Conservation (phyloP, 202 grass and related monocot species). For the Panicum hallii region DNA sequence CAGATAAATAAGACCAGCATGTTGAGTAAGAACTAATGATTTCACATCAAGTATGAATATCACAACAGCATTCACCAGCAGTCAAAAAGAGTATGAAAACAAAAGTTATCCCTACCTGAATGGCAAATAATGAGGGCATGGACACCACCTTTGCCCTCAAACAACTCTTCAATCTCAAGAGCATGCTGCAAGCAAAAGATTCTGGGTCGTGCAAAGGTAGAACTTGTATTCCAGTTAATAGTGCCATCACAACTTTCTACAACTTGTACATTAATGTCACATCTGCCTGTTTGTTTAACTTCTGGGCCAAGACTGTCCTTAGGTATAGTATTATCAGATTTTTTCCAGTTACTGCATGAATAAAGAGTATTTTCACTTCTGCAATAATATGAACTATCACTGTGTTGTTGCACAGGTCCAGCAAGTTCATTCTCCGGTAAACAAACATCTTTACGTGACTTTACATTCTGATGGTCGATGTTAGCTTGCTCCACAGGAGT, state of each 20-base stretch:
- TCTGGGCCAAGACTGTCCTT: constrained; percentile 41
- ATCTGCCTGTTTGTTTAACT: constrained; percentile 36
- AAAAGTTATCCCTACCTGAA: constrained; percentile 59
- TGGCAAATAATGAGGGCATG: constrained; percentile 87
- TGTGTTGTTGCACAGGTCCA: constrained; percentile 33
- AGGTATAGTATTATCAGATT: constrained; percentile 40
- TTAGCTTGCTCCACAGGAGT: constrained; percentile 9
- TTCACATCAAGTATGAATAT: constrained; percentile 30
- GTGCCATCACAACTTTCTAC: constrained; percentile 21
- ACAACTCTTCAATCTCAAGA: constrained; percentile 81
- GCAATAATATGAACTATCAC: constrained; percentile 35
- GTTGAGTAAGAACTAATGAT: constrained; percentile 17
- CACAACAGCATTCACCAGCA: constrained; percentile 7
- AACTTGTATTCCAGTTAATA: constrained; percentile 59
- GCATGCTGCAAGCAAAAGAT: constrained; percentile 99
- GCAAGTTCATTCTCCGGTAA: constrained; percentile 39
- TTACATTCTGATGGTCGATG: constrained; percentile 29
- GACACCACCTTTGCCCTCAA: constrained; percentile 74
- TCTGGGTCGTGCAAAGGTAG: constrained; percentile 68
- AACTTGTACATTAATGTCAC: constrained; percentile 33
- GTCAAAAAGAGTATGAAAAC: constrained; percentile 33
- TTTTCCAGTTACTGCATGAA: constrained; percentile 23
- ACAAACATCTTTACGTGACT: constrained; percentile 38
- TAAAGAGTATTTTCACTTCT: constrained; percentile 38
- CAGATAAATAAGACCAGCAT: constrained; percentile 13